Evolutionary conservation across 768 basidiomycete genomes (phyloP).

Genomic region (Tricholoma saponaceum): DNA sequence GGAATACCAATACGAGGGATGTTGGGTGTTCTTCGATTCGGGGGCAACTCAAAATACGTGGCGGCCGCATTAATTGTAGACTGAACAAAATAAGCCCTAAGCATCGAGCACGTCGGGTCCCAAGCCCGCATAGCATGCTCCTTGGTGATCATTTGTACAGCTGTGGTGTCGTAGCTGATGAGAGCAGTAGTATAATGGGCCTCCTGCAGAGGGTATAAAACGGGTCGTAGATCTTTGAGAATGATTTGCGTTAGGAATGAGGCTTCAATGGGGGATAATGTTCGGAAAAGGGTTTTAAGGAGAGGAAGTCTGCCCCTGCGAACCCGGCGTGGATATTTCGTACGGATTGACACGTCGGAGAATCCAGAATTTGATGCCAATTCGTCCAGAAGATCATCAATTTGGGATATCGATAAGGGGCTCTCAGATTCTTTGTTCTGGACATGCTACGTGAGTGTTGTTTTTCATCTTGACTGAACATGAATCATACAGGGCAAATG

Average conservation of each 20-base stretch:
- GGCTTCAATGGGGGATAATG: slow-evolving; percentile 59
- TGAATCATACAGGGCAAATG: slow-evolving; percentile 33
- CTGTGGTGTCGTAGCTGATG: slow-evolving; percentile 49
- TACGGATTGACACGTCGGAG: slow-evolving; percentile 46
- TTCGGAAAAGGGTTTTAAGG: slow-evolving; percentile 54
- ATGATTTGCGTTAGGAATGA: slow-evolving; percentile 82
- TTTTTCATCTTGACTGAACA: neutral
- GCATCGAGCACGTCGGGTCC: slow-evolving; percentile 58
- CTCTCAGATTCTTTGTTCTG: slow-evolving; percentile 33
- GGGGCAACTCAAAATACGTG: slow-evolving; percentile 33
- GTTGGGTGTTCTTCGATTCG: slow-evolving; percentile 20
- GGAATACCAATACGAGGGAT: slow-evolving; percentile 53
- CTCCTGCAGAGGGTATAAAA: slow-evolving; percentile 64
- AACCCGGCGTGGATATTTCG: slow-evolving; percentile 19
- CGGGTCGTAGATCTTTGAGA: slow-evolving; percentile 78
- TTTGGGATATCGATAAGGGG: slow-evolving; percentile 38
- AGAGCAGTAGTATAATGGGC: slow-evolving; percentile 48
- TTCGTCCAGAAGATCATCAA: slow-evolving; percentile 70
- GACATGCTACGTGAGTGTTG: neutral
- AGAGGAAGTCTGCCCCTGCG: slow-evolving; percentile 30
- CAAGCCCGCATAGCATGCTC: slow-evolving; percentile 68
- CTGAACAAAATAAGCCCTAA: slow-evolving; percentile 47
- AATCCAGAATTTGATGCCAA: slow-evolving; percentile 66
- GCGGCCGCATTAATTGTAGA: slow-evolving; percentile 59
- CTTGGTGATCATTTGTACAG: slow-evolving; percentile 52